phyloP scores from a whole-genome alignment of 116 monocot species.

The Phalaenopsis hybrid region DNA sequence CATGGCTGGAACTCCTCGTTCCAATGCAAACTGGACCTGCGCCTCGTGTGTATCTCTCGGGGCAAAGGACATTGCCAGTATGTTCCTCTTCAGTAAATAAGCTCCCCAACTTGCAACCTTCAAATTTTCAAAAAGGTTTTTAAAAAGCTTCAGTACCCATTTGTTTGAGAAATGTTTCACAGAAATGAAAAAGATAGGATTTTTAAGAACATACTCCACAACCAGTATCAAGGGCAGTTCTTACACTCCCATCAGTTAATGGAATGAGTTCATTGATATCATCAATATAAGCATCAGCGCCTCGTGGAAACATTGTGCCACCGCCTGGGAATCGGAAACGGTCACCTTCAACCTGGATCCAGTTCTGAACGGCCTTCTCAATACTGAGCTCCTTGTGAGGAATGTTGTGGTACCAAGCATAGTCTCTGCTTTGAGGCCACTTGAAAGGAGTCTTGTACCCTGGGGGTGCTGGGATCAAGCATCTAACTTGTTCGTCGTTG shows the following conservation, averaged over 20 bases:
- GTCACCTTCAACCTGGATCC: slow-evolving; percentile 75
- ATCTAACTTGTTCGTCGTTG: slow-evolving; percentile 44
- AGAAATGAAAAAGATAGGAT: background rate
- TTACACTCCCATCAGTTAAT: slow-evolving; percentile 56
- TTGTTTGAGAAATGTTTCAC: background rate
- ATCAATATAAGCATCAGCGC: slow-evolving; percentile 89
- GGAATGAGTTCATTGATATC: slow-evolving; percentile 64
- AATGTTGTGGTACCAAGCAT: slow-evolving; percentile 88
- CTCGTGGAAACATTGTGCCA: slow-evolving; percentile 82
- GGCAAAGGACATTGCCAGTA: slow-evolving; percentile 47
- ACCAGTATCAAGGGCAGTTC: slow-evolving; percentile 90
- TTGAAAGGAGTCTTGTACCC: slow-evolving; percentile 74
- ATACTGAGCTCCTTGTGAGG: slow-evolving; percentile 92
- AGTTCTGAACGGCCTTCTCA: slow-evolving; percentile 91
- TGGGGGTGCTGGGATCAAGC: slow-evolving; percentile 77
- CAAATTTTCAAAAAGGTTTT: background rate
- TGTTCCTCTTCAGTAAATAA: slow-evolving; percentile 44
- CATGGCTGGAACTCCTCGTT: slow-evolving; percentile 51
- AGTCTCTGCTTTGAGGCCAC: slow-evolving; percentile 87
- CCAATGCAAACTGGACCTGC: slow-evolving; percentile 50
- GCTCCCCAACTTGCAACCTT: slow-evolving; percentile 56
- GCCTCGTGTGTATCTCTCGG: slow-evolving; percentile 55
- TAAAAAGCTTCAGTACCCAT: background rate
- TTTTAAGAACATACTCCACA: slow-evolving; percentile 59
- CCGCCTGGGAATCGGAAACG: slow-evolving; percentile 82